Conservation (phyloP, 2,329 filamentous ascomycete genomes). For the Dothideomycetidae sp. region DNA sequence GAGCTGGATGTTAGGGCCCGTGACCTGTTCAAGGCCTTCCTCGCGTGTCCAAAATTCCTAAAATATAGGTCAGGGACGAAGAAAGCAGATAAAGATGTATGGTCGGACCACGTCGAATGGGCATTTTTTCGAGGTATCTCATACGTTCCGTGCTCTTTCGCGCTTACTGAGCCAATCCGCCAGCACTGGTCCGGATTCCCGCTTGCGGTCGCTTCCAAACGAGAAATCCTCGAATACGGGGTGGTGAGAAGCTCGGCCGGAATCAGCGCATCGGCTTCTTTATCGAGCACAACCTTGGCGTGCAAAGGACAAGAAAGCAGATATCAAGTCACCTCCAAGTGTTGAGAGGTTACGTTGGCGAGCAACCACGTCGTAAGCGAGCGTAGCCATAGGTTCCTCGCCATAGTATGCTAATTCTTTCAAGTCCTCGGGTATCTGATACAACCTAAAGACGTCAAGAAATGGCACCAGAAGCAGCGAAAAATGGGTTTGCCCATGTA, state of each 20-base stretch:
- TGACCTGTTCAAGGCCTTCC: constrained; percentile 18
- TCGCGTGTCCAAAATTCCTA: constrained; percentile 27
- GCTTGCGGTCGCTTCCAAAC: constrained; percentile 45
- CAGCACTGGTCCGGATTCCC: constrained; percentile 38
- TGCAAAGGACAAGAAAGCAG: constrained; percentile 41
- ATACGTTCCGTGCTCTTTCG: constrained; percentile 6
- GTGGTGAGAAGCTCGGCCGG: constrained; percentile 41
- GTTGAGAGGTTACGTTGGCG: constrained; percentile 40
- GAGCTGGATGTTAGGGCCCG: constrained; percentile 14
- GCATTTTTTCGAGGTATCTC: constrained; percentile 34
- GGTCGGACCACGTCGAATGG: constrained; percentile 34
- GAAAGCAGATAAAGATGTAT: constrained; percentile 24
- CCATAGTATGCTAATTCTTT: background rate
- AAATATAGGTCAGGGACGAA: constrained; percentile 30
- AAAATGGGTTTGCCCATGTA: constrained; percentile 8
- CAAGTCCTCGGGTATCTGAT: constrained; percentile 10
- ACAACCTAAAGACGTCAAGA: constrained; percentile 3
- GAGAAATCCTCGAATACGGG: constrained; percentile 15
- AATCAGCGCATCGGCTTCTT: constrained; percentile 49
- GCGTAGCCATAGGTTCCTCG: background rate
- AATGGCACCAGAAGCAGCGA: constrained; percentile 9
- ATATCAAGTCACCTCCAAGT: constrained; percentile 52
- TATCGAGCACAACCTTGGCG: constrained; percentile 41
- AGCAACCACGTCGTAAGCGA: constrained; percentile 28
- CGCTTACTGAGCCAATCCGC: constrained; percentile 8